These are phyloP conservation scores for Macrolepiota albuminosa DNA, from an alignment of 768 basidiomycete species.

Conservation along the genomic window DNA sequence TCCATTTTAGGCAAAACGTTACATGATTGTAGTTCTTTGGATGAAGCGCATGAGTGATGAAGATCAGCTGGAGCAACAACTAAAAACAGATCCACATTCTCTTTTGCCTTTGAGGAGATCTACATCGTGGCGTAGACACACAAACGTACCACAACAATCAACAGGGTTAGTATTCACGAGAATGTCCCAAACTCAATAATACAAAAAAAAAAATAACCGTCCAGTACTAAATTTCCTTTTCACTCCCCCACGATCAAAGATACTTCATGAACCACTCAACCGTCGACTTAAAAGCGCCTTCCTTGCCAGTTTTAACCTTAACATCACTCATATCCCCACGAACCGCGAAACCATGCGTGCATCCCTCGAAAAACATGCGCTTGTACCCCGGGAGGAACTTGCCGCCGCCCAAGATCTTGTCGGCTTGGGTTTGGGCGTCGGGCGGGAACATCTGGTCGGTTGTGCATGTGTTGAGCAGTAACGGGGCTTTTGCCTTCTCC, in stretches of 20 bases:
- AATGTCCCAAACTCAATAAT: no score
- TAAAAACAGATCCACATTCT: no score
- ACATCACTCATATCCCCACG: slow-evolving; percentile 30
- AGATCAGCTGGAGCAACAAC: no score
- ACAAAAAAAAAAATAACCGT: no score
- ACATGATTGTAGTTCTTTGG: no score
- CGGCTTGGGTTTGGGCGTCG: slow-evolving; percentile 39
- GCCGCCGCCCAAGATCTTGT: slow-evolving; percentile 42
- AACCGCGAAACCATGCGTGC: slow-evolving; percentile 37
- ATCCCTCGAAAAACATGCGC: slow-evolving; percentile 30
- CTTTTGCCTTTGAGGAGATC: no score
- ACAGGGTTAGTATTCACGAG: no score
- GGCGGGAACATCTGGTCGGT: slow-evolving; percentile 46
- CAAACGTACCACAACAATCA: no score
- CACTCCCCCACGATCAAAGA: neutral
- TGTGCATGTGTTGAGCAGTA: slow-evolving; percentile 67
- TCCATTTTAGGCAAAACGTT: no score
- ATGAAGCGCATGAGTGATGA: no score
- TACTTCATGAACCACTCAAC: neutral
- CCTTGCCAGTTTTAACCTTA: neutral
- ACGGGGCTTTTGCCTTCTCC: slow-evolving; percentile 41
- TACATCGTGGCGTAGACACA: no score
- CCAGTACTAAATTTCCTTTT: neutral
- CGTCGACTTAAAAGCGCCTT: neutral
- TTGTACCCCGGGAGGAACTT: slow-evolving; percentile 47